Conservation (phyloP, 106 monocot genomes). For the Apostasia ramifera region DNA sequence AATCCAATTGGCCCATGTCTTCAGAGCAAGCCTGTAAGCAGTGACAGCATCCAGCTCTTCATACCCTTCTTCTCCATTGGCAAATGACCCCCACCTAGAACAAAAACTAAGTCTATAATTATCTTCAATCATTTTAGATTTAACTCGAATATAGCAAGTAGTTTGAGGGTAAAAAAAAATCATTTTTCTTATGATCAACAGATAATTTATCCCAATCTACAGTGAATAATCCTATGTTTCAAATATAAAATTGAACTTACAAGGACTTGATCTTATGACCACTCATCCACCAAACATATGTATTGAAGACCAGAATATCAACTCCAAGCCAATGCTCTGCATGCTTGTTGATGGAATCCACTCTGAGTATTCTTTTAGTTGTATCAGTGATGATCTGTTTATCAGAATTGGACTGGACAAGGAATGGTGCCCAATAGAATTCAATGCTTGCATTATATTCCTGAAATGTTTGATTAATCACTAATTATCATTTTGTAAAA, state of each 20-base stretch:
- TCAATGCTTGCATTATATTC: constrained; percentile 59
- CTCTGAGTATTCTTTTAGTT: constrained; percentile 34
- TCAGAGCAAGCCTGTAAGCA: constrained; percentile 49
- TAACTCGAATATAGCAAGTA: too few species aligned
- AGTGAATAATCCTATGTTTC: too few species aligned
- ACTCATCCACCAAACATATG: constrained; percentile 70
- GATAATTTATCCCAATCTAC: too few species aligned
- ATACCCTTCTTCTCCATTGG: constrained; percentile 43
- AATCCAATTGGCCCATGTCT: constrained; percentile 78
- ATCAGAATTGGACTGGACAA: constrained; percentile 55
- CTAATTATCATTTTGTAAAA: too few species aligned
- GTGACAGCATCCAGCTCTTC: constrained; percentile 42
- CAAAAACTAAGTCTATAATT: background rate
- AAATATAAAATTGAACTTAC: constrained; percentile 1
- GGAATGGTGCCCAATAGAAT: constrained; percentile 71
- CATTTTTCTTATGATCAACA: too few species aligned
- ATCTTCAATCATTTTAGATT: too few species aligned
- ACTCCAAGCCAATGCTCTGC: constrained; percentile 43
- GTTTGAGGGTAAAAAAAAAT: too few species aligned
- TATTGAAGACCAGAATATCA: constrained; percentile 59
- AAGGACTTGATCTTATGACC: constrained; percentile 47
- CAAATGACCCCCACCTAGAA: constrained; percentile 56
- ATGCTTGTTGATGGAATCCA: constrained; percentile 47
- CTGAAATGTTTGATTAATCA: constrained; percentile 4
- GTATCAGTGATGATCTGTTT: constrained; percentile 21